A percentile compares a stretch with the other conserved stretches of the same genome.
Conservation (phyloP, 2,329 filamentous ascomycete species). For the Fusarium sp. region DNA sequence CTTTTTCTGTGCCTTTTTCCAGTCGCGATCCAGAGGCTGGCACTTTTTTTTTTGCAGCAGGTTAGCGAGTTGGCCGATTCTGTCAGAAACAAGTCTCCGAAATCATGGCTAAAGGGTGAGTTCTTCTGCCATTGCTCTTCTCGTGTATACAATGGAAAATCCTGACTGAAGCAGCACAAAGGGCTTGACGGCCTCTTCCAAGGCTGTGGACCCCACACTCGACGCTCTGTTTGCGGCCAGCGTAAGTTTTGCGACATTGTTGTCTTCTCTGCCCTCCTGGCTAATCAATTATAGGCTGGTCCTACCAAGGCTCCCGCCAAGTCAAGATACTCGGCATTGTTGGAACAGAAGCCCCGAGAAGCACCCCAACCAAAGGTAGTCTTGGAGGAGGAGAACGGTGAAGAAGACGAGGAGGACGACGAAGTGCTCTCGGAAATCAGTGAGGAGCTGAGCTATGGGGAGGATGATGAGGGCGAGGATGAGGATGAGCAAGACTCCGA, state of each 20-base stretch:
- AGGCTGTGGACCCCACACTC: conserved; percentile 75
- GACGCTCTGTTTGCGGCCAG: conserved; percentile 78
- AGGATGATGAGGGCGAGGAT: conserved; percentile 44
- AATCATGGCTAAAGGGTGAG: conserved; percentile 44
- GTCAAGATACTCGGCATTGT: conserved; percentile 57
- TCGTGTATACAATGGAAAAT: conserved; percentile 17
- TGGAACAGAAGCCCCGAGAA: conserved; percentile 50
- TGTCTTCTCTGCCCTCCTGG: conserved; percentile 8
- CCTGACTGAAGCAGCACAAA: conserved; percentile 50
- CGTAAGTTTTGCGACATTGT: conserved; percentile 62
- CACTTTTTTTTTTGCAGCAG: conserved; percentile 25
- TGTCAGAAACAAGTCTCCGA: conserved; percentile 1
- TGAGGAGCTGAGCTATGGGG: conserved; percentile 50
- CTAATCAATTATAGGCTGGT: conserved; percentile 57
- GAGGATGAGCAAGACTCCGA: conserved; percentile 43
- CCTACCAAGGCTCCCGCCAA: conserved; percentile 61
- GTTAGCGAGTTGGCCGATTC: conserved; percentile 16
- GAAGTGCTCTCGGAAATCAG: conserved; percentile 50
- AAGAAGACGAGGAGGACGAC: conserved; percentile 50
- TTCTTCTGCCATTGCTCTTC: not conserved
- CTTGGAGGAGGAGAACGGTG: conserved; percentile 43
- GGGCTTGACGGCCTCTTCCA: conserved; percentile 58
- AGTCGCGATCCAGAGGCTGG: conserved; percentile 26
- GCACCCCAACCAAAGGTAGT: conserved; percentile 37
- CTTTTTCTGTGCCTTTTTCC: conserved; percentile 45